Conservation (phyloP, 2,329 filamentous ascomycete species). For the Xylaria multiplex region DNA sequence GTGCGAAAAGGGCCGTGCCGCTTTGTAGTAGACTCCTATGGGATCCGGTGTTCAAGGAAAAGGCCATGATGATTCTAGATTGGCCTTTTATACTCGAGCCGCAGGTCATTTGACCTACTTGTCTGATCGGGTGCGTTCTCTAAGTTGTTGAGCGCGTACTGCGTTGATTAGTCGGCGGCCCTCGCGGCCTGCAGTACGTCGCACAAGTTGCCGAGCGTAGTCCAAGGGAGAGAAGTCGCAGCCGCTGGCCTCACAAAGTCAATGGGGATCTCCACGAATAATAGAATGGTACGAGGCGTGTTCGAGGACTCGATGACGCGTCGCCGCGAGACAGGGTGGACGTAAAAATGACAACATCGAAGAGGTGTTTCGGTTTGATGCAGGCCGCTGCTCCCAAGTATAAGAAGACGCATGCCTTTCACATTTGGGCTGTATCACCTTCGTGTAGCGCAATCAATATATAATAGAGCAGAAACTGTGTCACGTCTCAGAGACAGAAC, state of each 20-base stretch:
- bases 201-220: conserved; percentile 2
- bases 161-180: conserved; percentile 4
- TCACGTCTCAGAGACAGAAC: background rate
- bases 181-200: conserved; percentile 6
- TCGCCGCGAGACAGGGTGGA: background rate
- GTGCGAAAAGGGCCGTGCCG: background rate
- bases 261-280: background rate
- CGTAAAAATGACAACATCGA: background rate
- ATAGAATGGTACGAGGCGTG: background rate
- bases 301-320: background rate
- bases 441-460: conserved; percentile 12
- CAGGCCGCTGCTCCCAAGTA: background rate
- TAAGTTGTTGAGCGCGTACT: background rate
- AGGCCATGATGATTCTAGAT: background rate
- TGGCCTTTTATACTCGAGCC: conserved; percentile 4
- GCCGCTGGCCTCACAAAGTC: background rate
- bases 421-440: conserved; percentile 6
- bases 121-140: background rate
- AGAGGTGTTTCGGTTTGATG: conserved; percentile 1
- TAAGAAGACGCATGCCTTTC: background rate
- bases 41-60: background rate
- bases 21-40: background rate
- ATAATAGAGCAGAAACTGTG: background rate
- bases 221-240: background rate
- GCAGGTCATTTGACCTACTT: background rate